Conservation (phyloP, 345 rosid species). For the Trapa bicornis region DNA sequence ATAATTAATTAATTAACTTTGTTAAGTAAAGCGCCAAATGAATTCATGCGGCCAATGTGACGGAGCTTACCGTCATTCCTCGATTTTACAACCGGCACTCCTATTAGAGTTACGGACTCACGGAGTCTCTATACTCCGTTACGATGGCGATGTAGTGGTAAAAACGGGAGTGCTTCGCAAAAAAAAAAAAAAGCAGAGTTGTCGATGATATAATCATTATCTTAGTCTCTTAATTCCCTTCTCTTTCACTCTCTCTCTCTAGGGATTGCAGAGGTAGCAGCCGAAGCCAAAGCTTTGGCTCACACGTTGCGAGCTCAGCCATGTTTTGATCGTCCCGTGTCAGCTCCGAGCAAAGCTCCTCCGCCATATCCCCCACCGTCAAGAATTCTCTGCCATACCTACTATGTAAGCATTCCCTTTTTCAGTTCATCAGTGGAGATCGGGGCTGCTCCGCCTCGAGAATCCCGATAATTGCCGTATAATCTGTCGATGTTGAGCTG, state of each 20-base stretch:
- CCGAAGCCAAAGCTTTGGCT: slow-evolving; percentile 11
- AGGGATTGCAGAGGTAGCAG: slow-evolving; percentile 37
- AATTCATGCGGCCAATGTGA: background rate
- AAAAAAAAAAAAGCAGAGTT: slow-evolving; percentile 8
- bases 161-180: slow-evolving; percentile 23
- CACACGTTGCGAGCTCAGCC: slow-evolving; percentile 3
- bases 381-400: background rate
- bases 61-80: slow-evolving; percentile 1
- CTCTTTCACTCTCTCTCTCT: slow-evolving; percentile 17
- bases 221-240: slow-evolving; percentile 16
- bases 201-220: slow-evolving; percentile 15
- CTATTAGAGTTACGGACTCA: background rate
- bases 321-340: slow-evolving; percentile 26
- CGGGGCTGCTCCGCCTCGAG: background rate
- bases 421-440: background rate
- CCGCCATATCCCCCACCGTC: background rate
- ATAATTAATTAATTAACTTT: too few species aligned
- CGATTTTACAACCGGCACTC: background rate
- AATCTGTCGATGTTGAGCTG: background rate
- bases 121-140: background rate
- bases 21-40: too few species aligned
- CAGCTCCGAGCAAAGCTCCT: background rate
- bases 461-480: background rate
- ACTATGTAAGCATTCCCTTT: slow-evolving; percentile 12
- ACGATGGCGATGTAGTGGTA: slow-evolving; percentile 7